Percentiles rank a stretch among this genome's conserved stretches.
phyloP scores from a whole-genome alignment of 176 grass and related monocot species.

The Aegilops umbellulata region DNA sequence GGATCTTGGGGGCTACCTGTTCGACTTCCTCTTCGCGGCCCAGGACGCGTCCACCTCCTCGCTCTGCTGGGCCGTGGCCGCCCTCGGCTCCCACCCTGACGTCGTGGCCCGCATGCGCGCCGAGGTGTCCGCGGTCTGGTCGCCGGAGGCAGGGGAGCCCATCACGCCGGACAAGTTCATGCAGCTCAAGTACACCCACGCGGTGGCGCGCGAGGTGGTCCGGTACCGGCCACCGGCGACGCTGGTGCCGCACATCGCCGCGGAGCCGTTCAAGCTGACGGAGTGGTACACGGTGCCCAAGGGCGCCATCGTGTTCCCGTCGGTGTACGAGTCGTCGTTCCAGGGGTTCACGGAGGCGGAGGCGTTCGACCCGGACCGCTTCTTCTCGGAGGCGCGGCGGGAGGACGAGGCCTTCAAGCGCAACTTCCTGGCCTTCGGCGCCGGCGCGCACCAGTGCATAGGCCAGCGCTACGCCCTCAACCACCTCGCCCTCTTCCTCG shows the following conservation, averaged over 20 bases:
- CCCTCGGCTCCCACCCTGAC: constrained; percentile 72
- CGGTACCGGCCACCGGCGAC: constrained; percentile 73
- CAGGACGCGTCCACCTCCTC: constrained; percentile 96
- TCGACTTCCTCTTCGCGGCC: constrained; percentile 92
- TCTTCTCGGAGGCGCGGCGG: constrained; percentile 58
- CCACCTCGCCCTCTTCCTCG: constrained; percentile 85
- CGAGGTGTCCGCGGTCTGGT: constrained; percentile 58
- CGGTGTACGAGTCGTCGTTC: constrained; percentile 70
- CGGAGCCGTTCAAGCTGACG: constrained; percentile 67
- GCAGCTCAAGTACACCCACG: constrained; percentile 74
- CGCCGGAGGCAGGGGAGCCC: constrained; percentile 53
- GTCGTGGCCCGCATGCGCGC: constrained; percentile 66
- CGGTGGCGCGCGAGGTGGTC: constrained; percentile 86
- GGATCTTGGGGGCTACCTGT: constrained; percentile 60
- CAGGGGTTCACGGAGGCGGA: constrained; percentile 68
- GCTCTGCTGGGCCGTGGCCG: constrained; percentile 64
- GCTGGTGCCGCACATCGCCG: constrained; percentile 78
- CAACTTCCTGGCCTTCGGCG: constrained; percentile 81
- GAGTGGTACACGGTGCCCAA: constrained; percentile 91
- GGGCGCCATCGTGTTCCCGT: constrained; percentile 81
- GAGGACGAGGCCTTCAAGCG: constrained; percentile 79
- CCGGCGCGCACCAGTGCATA: constrained; percentile 82
- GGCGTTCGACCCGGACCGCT: constrained; percentile 77
- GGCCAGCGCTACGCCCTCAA: constrained; percentile 87
- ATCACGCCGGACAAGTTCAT: constrained; percentile 54